A percentile compares a stretch with the other conserved stretches of the same genome.
Evolutionary conservation across 768 basidiomycete genomes (phyloP).

Genomic region (Coprinopsis marcescibilis): DNA sequence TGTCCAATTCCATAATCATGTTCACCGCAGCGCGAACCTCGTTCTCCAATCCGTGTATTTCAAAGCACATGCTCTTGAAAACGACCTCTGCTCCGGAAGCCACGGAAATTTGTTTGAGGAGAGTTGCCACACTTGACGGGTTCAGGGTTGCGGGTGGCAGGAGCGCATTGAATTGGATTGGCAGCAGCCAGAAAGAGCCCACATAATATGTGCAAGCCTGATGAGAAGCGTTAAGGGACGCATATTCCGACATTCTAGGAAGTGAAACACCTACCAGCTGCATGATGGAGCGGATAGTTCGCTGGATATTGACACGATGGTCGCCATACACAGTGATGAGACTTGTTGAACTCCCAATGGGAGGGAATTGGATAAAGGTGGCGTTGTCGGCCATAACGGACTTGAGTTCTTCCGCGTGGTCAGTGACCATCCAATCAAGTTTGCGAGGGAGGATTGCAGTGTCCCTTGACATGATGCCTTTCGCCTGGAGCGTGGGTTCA

Average conservation of each 20-base stretch:
- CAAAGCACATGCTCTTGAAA: conserved; percentile 96
- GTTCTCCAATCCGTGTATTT: conserved; percentile 90
- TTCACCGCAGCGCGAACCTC: conserved; percentile 83
- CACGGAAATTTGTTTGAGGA: conserved; percentile 83
- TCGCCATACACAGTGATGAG: conserved; percentile 93
- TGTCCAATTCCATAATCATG: conserved; percentile 86
- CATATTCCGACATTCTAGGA: neutral
- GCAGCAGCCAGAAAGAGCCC: conserved; percentile 95
- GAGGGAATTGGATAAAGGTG: conserved; percentile 90
- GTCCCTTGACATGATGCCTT: conserved; percentile 85
- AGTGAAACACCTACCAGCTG: conserved; percentile 60
- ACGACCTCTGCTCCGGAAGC: conserved; percentile 90
- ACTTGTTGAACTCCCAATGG: conserved; percentile 88
- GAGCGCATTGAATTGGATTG: conserved; percentile 88
- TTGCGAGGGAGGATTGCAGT: conserved; percentile 94
- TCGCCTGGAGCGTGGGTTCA: conserved; percentile 49
- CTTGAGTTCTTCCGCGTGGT: conserved; percentile 90
- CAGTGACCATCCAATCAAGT: conserved; percentile 97
- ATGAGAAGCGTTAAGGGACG: neutral
- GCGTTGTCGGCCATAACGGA: conserved; percentile 94
- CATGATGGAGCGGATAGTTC: conserved; percentile 93
- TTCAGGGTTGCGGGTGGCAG: conserved; percentile 79
- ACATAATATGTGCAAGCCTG: conserved; percentile 95
- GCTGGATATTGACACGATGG: conserved; percentile 87
- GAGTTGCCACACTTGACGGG: conserved; percentile 71